These are phyloP conservation scores for Saccharomyces jurei DNA, from an alignment of 805 yeast genomes.

Conservation along the genomic window DNA sequence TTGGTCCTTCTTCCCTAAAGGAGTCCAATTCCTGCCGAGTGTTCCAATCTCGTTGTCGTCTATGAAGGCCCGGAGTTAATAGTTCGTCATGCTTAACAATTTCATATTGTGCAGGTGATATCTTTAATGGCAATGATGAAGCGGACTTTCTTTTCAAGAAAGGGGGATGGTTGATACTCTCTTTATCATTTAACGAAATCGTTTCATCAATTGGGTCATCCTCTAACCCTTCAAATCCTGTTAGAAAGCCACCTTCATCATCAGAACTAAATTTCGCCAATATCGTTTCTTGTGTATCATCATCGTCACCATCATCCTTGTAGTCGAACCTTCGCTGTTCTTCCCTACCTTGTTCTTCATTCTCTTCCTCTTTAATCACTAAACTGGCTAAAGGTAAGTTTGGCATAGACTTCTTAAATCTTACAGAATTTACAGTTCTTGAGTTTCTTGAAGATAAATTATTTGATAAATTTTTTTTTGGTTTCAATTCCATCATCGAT, in stretches of 20 bases:
- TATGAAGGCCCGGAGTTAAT: slow-evolving; percentile 24
- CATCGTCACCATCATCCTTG: background rate
- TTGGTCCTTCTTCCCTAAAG: slow-evolving; percentile 15
- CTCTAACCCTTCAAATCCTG: background rate
- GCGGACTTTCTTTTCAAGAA: slow-evolving; percentile 15
- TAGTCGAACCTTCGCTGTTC: background rate
- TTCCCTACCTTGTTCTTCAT: slow-evolving; percentile 5
- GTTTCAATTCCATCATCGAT: slow-evolving; percentile 27
- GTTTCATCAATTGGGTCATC: slow-evolving; percentile 15
- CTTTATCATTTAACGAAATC: slow-evolving; percentile 18
- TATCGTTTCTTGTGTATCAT: background rate
- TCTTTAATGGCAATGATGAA: slow-evolving; percentile 10
- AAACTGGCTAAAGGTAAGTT: slow-evolving; percentile 11
- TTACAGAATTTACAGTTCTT: slow-evolving; percentile 11
- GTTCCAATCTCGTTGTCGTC: slow-evolving; percentile 18
- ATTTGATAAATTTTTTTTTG: slow-evolving; percentile 13
- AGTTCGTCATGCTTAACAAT: slow-evolving; percentile 21
- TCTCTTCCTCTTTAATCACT: slow-evolving; percentile 11
- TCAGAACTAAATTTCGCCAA: background rate
- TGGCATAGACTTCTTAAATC: slow-evolving; percentile 27
- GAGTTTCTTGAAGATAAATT: slow-evolving; percentile 25
- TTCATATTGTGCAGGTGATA: slow-evolving; percentile 24
- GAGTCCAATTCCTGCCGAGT: slow-evolving; percentile 13
- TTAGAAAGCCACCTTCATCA: background rate
- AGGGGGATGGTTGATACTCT: slow-evolving; percentile 22